Percentiles rank a stretch among this genome's conserved stretches.
These are phyloP conservation scores for Medicago arabica DNA, from an alignment of 306 rosid species.

Conservation along the genomic window DNA sequence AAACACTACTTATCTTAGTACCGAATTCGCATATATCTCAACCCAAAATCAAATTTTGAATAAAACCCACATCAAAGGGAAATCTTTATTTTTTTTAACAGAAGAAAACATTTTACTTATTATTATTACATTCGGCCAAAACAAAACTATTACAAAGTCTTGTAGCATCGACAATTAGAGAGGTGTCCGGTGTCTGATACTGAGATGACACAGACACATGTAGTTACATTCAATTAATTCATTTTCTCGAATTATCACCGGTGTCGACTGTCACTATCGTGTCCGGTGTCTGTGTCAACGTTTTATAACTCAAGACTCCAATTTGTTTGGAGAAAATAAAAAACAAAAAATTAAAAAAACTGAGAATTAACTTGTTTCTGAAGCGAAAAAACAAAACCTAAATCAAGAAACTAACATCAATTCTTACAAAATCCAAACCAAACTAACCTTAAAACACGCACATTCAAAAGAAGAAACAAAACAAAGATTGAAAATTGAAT, in stretches of 20 bases:
- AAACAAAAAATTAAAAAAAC: not conserved
- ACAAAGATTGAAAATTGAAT: not conserved
- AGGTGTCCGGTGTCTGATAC: too few species aligned
- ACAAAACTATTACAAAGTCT: too few species aligned
- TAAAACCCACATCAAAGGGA: constrained; percentile 19
- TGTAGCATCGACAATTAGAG: too few species aligned
- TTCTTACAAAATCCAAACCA: not conserved
- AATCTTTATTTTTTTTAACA: not conserved
- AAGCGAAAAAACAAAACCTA: not conserved
- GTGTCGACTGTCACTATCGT: too few species aligned
- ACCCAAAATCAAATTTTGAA: constrained; percentile 39
- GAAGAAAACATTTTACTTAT: too few species aligned
- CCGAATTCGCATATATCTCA: not conserved
- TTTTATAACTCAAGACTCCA: not conserved
- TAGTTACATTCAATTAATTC: too few species aligned
- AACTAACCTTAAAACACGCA: too few species aligned
- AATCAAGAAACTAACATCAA: constrained; percentile 13
- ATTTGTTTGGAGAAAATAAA: not conserved
- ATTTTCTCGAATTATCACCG: too few species aligned
- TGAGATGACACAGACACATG: too few species aligned
- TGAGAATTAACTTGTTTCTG: not conserved
- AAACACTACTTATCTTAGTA: constrained; percentile 36
- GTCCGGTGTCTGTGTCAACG: too few species aligned
- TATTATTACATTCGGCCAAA: too few species aligned
- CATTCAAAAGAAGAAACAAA: too few species aligned